A percentile compares a stretch with the other conserved stretches of the same genome.
Conservation (phyloP, 1,139 yeast species). For the Geotrichum citri-aurantii region DNA sequence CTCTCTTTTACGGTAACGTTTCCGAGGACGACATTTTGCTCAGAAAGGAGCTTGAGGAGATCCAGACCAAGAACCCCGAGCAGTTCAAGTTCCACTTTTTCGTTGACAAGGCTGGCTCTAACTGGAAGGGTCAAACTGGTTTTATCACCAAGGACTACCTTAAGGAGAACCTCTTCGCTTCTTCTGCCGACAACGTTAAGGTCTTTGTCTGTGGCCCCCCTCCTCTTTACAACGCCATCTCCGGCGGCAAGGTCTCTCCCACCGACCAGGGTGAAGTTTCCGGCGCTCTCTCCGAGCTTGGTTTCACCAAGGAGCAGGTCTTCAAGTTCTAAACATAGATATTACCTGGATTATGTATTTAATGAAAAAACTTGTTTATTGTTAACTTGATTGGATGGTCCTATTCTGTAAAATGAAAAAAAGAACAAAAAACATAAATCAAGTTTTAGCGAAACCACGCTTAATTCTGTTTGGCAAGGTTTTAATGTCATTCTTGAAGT, state of each 20-base stretch:
- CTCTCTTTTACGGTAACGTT: conserved; percentile 74
- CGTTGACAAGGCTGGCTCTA: conserved; percentile 57
- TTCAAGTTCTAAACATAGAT: conserved; percentile 50
- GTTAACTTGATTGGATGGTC: not conserved
- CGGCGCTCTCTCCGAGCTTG: conserved; percentile 82
- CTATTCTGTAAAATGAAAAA: not conserved
- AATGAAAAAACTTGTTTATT: not conserved
- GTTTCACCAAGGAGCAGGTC: conserved; percentile 80
- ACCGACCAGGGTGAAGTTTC: conserved; percentile 90
- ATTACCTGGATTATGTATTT: not conserved
- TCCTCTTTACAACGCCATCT: conserved; percentile 71
- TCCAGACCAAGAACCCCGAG: conserved; percentile 62
- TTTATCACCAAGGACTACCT: conserved; percentile 69
- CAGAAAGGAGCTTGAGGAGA: conserved; percentile 64
- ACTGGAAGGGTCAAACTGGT: conserved; percentile 56
- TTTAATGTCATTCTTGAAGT: too few species aligned
- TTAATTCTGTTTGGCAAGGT: too few species aligned
- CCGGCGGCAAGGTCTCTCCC: conserved; percentile 82
- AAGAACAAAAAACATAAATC: too few species aligned
- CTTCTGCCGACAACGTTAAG: conserved; percentile 54
- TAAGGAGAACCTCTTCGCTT: conserved; percentile 46
- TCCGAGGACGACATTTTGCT: conserved; percentile 71
- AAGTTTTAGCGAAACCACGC: too few species aligned
- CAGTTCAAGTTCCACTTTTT: conserved; percentile 74
- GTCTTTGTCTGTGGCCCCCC: conserved; percentile 92